These are phyloP conservation scores for Picea glauca DNA, from an alignment of 75 land plant genomes.

Conservation along the genomic window DNA sequence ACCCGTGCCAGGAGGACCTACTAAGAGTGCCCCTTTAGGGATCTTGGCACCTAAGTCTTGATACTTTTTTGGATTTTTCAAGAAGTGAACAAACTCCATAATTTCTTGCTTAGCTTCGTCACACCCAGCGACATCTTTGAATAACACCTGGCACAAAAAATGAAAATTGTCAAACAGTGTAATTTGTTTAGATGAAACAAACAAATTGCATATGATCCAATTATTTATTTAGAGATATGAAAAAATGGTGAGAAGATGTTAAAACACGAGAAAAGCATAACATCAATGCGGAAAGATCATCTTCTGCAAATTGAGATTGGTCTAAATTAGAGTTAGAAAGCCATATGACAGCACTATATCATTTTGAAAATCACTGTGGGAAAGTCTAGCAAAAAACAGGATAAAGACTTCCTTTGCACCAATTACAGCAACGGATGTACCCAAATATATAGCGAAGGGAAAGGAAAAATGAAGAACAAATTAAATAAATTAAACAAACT, in stretches of 20 bases:
- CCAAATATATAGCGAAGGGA: neutral
- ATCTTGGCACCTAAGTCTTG: slow-evolving; percentile 58
- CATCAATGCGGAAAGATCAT: neutral
- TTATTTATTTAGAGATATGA: neutral
- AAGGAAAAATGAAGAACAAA: neutral
- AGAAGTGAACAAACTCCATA: slow-evolving; percentile 58
- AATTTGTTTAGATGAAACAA: neutral
- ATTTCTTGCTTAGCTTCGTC: slow-evolving; percentile 65
- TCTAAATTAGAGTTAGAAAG: neutral
- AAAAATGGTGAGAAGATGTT: neutral
- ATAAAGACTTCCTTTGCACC: neutral
- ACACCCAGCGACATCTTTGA: slow-evolving; percentile 62
- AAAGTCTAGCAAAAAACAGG: neutral
- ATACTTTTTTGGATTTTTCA: slow-evolving; percentile 55
- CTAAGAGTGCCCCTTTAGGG: slow-evolving; percentile 55
- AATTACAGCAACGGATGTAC: neutral
- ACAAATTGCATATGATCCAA: neutral
- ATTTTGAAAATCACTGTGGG: neutral
- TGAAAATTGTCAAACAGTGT: neutral
- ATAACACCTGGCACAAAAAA: neutral
- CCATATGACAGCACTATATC: neutral
- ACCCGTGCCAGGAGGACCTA: slow-evolving; percentile 73
- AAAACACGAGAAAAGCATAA: neutral
- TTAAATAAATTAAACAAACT: neutral
- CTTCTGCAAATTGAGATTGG: neutral